Percentiles rank a stretch among this genome's conserved stretches.
These are phyloP conservation scores for Penicillium pulvis DNA, from an alignment of 495 filamentous ascomycete genomes.

Conservation along the genomic window DNA sequence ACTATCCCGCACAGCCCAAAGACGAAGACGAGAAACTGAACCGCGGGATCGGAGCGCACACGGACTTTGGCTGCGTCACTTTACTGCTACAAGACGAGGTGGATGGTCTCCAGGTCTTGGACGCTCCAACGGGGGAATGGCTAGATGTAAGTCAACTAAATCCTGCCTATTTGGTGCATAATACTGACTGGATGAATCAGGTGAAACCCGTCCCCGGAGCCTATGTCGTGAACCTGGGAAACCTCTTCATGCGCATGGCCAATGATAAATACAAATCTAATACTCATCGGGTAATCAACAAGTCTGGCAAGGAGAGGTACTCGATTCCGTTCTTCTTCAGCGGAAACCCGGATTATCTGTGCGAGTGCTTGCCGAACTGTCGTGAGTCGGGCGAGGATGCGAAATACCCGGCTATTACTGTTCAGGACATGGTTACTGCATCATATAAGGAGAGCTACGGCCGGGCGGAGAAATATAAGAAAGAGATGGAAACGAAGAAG, in stretches of 20 bases:
- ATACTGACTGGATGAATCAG: constrained; percentile 15
- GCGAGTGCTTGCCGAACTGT: constrained; percentile 57
- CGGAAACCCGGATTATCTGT: constrained; percentile 55
- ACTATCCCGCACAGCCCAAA: constrained; percentile 47
- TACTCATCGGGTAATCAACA: constrained; percentile 55
- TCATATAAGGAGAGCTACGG: constrained; percentile 41
- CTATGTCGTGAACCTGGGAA: constrained; percentile 58
- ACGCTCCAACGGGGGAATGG: constrained; percentile 42
- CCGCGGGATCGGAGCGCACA: constrained; percentile 50
- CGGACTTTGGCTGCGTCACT: constrained; percentile 48
- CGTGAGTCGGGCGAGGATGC: constrained; percentile 33
- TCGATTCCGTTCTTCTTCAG: constrained; percentile 65
- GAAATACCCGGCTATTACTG: constrained; percentile 53
- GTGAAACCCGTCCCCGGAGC: constrained; percentile 51
- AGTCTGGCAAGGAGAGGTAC: constrained; percentile 51
- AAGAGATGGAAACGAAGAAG: constrained; percentile 25
- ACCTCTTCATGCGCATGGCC: constrained; percentile 62
- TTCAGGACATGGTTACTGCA: constrained; percentile 36
- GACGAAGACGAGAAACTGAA: constrained; percentile 41
- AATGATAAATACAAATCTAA: constrained; percentile 60
- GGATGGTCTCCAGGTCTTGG: constrained; percentile 55
- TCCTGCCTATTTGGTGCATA: background rate
- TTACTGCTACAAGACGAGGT: constrained; percentile 51
- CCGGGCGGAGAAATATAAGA: constrained; percentile 37
- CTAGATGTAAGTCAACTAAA: constrained; percentile 36